Evolutionary conservation across 306 rosid genomes (phyloP).

Genomic region (Cercis canadensis): DNA sequence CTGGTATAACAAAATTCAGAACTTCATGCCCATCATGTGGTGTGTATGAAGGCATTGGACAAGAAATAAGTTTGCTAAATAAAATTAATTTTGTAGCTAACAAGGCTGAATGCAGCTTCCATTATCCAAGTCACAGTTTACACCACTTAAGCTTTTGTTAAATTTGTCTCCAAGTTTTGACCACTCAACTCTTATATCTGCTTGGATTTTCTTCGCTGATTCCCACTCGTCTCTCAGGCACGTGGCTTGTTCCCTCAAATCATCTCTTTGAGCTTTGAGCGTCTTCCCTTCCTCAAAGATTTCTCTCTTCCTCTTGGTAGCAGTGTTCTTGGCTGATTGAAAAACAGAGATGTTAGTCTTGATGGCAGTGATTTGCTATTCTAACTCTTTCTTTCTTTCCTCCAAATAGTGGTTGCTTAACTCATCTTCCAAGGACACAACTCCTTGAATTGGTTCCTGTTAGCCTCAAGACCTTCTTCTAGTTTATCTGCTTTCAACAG

Average conservation of each 20-base stretch:
- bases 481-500: constrained; percentile 51
- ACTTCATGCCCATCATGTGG: constrained; percentile 29
- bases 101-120: constrained; percentile 16
- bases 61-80: constrained; percentile 9
- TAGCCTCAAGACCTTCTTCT: constrained; percentile 52
- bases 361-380: constrained; percentile 48
- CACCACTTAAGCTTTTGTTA: constrained; percentile 35
- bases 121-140: constrained; percentile 31
- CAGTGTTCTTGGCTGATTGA: constrained; percentile 42
- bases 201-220: constrained; percentile 54
- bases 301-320: constrained; percentile 51
- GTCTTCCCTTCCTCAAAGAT: constrained; percentile 52
- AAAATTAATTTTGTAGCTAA: constrained; percentile 33
- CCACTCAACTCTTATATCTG: constrained; percentile 43
- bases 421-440: constrained; percentile 47
- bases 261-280: constrained; percentile 51
- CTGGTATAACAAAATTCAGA: constrained; percentile 32
- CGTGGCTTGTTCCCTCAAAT: constrained; percentile 53
- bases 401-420: constrained; percentile 53
- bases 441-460: constrained; percentile 53
- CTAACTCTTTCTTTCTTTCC: constrained; percentile 54
- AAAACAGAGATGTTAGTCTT: constrained; percentile 48
- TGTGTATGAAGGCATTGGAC: constrained; percentile 13
- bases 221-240: constrained; percentile 44
- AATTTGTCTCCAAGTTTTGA: constrained; percentile 52